Evolutionary conservation across 495 filamentous ascomycete genomes (phyloP).

Genomic region (Geoglossum glabrum): DNA sequence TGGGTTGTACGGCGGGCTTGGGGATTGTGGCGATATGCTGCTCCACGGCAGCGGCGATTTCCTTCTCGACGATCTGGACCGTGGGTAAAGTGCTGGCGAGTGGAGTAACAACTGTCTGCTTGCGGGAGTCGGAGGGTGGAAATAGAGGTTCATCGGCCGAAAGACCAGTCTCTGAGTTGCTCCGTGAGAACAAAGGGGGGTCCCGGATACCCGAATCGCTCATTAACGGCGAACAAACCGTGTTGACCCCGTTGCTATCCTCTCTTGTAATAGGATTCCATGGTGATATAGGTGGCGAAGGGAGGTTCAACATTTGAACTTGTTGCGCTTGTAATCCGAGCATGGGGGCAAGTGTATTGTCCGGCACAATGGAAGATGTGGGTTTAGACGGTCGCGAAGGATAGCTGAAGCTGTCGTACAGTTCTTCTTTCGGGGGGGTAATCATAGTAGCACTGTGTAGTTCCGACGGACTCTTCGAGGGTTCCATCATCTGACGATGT

Average conservation of each 20-base stretch:
- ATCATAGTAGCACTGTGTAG: neutral
- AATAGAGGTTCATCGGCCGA: conserved; percentile 36
- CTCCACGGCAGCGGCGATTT: conserved; percentile 41
- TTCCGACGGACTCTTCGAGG: neutral
- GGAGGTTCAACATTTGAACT: conserved; percentile 26
- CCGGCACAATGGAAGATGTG: conserved; percentile 17
- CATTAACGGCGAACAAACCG: conserved; percentile 9
- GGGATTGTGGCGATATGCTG: conserved; percentile 34
- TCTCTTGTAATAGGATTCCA: conserved; percentile 26
- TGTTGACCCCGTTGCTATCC: conserved; percentile 13
- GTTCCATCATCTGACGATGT: neutral
- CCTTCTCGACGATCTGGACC: conserved; percentile 5
- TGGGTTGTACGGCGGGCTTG: conserved; percentile 40
- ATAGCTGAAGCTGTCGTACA: conserved; percentile 36
- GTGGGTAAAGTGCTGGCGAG: neutral
- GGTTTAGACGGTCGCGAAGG: conserved; percentile 18
- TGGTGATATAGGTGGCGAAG: conserved; percentile 57
- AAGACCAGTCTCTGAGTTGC: conserved; percentile 22
- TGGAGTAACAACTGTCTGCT: conserved; percentile 8
- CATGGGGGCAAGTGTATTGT: conserved; percentile 28
- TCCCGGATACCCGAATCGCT: conserved; percentile 24
- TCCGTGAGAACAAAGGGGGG: conserved; percentile 39
- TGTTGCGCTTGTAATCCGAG: neutral
- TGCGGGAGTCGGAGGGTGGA: conserved; percentile 14
- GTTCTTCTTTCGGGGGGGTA: conserved; percentile 44